phyloP scores from a whole-genome alignment of 495 filamentous ascomycete genomes.

The Cairneyella variabilis region DNA sequence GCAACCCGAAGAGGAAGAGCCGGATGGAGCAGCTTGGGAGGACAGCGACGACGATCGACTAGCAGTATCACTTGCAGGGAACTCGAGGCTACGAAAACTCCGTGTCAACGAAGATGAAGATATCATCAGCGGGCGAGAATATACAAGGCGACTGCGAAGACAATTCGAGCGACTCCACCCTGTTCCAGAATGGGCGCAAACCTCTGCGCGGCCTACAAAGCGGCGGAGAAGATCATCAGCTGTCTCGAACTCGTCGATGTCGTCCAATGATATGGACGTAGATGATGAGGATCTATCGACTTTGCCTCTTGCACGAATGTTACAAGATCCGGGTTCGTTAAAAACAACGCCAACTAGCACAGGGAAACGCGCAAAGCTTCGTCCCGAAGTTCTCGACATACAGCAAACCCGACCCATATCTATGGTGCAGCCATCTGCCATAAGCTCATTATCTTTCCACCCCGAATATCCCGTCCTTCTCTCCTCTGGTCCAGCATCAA shows the following conservation, averaged over 20 bases:
- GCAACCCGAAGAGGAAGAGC: slow-evolving; percentile 31
- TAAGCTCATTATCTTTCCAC: slow-evolving; percentile 86
- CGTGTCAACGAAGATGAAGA: slow-evolving; percentile 78
- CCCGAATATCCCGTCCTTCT: slow-evolving; percentile 82
- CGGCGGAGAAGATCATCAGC: slow-evolving; percentile 50
- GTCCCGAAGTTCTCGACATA: slow-evolving; percentile 85
- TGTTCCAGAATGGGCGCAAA: slow-evolving; percentile 70
- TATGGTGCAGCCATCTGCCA: slow-evolving; percentile 58
- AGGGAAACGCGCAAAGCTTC: slow-evolving; percentile 58
- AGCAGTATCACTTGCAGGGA: slow-evolving; percentile 72
- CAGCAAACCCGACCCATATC: slow-evolving; percentile 53
- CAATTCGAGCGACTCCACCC: slow-evolving; percentile 82
- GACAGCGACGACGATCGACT: slow-evolving; percentile 95
- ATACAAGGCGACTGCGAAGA: slow-evolving; percentile 69
- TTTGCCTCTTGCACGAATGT: slow-evolving; percentile 73
- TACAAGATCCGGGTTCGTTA: slow-evolving; percentile 62
- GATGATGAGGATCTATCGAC: slow-evolving; percentile 60
- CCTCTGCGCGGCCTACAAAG: slow-evolving; percentile 43
- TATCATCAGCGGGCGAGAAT: slow-evolving; percentile 79
- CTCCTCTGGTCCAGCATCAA: slow-evolving; percentile 78
- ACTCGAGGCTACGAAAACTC: slow-evolving; percentile 73
- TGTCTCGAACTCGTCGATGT: slow-evolving; percentile 39
- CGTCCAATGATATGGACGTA: slow-evolving; percentile 47
- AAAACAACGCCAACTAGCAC: slow-evolving; percentile 37
- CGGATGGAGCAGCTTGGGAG: slow-evolving; percentile 67